phyloP scores from a whole-genome alignment of 345 rosid genomes.

The Melaleuca quinquenervia region DNA sequence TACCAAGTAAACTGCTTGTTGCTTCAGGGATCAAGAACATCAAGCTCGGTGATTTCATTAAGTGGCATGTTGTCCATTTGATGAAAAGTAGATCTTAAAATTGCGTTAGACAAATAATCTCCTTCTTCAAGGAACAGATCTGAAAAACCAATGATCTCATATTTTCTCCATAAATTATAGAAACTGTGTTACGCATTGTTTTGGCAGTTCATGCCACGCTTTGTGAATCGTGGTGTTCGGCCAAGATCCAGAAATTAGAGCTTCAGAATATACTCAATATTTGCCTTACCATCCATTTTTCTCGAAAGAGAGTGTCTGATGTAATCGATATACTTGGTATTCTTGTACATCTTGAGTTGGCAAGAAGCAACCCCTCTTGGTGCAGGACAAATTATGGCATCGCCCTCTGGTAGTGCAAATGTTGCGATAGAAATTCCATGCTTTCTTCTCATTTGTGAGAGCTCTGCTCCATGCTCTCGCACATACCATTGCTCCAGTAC shows the following conservation, averaged over 20 bases:
- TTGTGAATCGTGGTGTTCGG: background rate
- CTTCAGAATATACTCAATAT: background rate
- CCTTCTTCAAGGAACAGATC: background rate
- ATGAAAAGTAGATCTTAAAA: background rate
- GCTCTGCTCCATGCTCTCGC: slow-evolving; percentile 24
- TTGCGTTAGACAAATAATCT: background rate
- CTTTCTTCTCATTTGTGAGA: slow-evolving; percentile 2
- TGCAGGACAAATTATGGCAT: slow-evolving; percentile 1
- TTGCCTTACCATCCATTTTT: slow-evolving; percentile 6
- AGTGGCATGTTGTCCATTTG: background rate
- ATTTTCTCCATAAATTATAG: background rate
- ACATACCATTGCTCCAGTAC: slow-evolving; percentile 13
- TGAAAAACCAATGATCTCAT: background rate
- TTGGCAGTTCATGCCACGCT: background rate
- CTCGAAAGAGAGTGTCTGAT: background rate
- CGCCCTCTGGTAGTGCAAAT: slow-evolving; percentile 1
- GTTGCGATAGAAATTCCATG: slow-evolving; percentile 12
- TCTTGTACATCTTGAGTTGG: background rate
- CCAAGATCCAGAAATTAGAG: background rate
- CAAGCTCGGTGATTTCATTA: background rate
- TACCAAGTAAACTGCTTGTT: background rate
- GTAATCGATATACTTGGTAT: background rate
- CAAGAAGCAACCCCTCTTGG: background rate
- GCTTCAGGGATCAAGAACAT: background rate
- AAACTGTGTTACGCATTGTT: background rate